phyloP scores from a whole-genome alignment of 371 early-diverging fungal species.

The Phascolomyces articulosus region DNA sequence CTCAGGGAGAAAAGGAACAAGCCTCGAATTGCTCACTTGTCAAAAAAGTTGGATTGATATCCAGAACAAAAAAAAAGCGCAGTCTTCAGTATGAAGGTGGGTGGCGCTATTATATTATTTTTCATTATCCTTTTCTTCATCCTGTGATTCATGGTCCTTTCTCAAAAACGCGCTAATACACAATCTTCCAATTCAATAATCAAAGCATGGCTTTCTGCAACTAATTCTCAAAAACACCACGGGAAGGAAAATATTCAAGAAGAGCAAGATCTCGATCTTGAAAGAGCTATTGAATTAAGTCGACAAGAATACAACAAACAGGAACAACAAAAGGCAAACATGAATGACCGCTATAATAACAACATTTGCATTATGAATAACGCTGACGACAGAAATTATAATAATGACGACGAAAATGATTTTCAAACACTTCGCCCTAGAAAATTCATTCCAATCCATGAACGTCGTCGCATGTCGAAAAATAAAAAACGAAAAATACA shows the following conservation, averaged over 20 bases:
- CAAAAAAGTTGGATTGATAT: no score
- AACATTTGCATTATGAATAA: no score
- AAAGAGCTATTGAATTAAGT: neutral
- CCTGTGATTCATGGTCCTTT: neutral
- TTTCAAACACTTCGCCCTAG: neutral
- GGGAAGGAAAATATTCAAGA: neutral
- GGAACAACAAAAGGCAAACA: neutral
- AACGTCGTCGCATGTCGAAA: neutral
- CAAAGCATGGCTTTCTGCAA: neutral
- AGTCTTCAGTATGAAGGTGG: no score
- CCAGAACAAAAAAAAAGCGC: no score
- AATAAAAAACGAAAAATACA: neutral
- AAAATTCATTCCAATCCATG: neutral
- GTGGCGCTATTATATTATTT: no score
- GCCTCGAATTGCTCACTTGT: no score
- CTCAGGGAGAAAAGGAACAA: no score
- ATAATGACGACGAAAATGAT: slow-evolving; percentile 9
- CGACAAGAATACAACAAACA: neutral
- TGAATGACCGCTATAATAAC: no score
- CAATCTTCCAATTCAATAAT: neutral
- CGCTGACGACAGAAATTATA: no score
- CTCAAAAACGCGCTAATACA: slow-evolving; percentile 1
- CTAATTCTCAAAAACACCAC: neutral
- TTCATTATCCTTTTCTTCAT: no score
- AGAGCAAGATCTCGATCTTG: neutral